Evolutionary conservation across 1,284 basidiomycete genomes (phyloP), one percentile per base, ranked within the genome.

Genomic region (Cyathus pygmaeus): DNA sequence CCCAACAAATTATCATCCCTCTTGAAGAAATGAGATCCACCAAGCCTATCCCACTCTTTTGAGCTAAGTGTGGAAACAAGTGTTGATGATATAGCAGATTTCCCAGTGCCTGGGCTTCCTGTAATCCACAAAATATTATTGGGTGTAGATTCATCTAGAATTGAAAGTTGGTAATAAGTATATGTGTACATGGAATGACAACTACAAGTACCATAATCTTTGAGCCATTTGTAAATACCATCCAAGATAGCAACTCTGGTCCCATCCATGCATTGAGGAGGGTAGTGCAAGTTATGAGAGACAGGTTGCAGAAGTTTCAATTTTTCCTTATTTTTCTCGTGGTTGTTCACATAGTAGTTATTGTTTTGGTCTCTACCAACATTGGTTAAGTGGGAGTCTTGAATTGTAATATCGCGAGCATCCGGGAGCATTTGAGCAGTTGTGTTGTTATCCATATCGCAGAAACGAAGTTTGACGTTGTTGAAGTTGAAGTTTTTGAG

Each of bases 81-180:
- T 11, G 52, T 55, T 44, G 54, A 47, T 51, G 56, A 47, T 39
- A 58, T 58, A 27, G 56, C 50, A 42, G 56, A 58, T 58, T 58
- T 58, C 9, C 56, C 56, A 52, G 49, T 24, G 13, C 56, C 56
- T 36, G 56, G 47, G 2, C 13, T 29, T 5, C 56, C 56, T 13
- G 39, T 42, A 19, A 42, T 42, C 39, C 39, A 42, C 17, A 19
- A 10, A 42, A 42, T 42, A 19, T n/a, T n/a, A n/a, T 42, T 42
- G 13, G 39, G 39, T 17, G 6, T 42, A 42, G 17, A 7, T 10
- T 7, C 6, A 19, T 42, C 39, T 42, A 42, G n/a, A n/a, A n/a
- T n/a, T n/a, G n/a, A 42, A 11, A 11, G 5, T 7, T 42, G 4
- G 13, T 42, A 19, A 42, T 42, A 11, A 11, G 4, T 11, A 10